Evolutionary conservation across 2,329 filamentous ascomycete species (phyloP).

Genomic region (Claviceps cyperi): DNA sequence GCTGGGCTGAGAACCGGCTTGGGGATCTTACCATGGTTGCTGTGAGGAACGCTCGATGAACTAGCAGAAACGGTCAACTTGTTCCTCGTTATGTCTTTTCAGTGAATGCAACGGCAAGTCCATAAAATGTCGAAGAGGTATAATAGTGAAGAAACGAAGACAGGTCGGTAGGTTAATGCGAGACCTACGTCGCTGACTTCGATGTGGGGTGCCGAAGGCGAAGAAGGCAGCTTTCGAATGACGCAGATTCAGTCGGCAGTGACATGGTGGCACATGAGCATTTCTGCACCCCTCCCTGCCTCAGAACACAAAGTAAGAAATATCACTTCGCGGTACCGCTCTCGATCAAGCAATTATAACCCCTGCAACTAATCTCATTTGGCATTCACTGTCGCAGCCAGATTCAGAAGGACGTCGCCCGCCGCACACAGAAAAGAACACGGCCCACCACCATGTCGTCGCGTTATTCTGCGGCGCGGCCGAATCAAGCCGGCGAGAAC

Average conservation of each 20-base stretch:
- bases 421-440: background rate
- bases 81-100: background rate
- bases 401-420: background rate
- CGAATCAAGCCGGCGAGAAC: slow-evolving; percentile 70
- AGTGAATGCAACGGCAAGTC: background rate
- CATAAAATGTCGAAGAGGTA: background rate
- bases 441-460: slow-evolving; percentile 9
- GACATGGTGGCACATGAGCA: background rate
- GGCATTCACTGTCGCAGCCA: background rate
- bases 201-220: slow-evolving; percentile 1
- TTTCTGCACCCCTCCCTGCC: too few relatives aligned
- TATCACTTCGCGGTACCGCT: too few relatives aligned
- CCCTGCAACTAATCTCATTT: background rate
- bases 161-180: background rate
- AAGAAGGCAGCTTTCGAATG: slow-evolving; percentile 8
- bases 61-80: background rate
- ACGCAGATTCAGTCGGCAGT: slow-evolving; percentile 5
- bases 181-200: background rate
- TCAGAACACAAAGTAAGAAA: too few relatives aligned
- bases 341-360: background rate
- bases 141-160: background rate
- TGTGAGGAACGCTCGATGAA: background rate
- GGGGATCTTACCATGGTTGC: slow-evolving; percentile 1
- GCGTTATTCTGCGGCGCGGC: slow-evolving; percentile 38
- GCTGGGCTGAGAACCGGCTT: background rate